These are phyloP conservation scores for Nannizziopsis arthrosporioides DNA, from an alignment of 2,329 filamentous ascomycete species.

Conservation along the genomic window DNA sequence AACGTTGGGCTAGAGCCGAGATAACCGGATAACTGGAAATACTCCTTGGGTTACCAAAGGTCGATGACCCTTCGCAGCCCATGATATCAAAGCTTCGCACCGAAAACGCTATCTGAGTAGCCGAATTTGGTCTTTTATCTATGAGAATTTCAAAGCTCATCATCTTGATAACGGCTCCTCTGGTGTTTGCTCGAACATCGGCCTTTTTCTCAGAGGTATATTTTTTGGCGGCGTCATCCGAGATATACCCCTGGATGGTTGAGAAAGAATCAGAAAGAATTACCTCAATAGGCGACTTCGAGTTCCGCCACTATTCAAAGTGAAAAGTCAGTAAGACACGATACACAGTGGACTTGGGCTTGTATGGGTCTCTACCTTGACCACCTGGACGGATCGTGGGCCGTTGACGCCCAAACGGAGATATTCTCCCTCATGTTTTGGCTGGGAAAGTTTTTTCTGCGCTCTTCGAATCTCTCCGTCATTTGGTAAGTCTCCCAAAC, in stretches of 20 bases:
- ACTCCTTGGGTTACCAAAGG: slow-evolving; percentile 20
- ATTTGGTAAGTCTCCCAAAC: slow-evolving; percentile 2
- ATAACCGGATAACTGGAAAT: slow-evolving; percentile 10
- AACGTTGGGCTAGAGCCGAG: neutral
- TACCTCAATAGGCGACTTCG: slow-evolving; percentile 15
- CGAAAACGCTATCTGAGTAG: slow-evolving; percentile 16
- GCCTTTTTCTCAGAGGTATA: slow-evolving; percentile 17
- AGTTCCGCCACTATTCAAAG: slow-evolving; percentile 21
- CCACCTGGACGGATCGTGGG: slow-evolving; percentile 20
- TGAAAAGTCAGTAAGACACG: neutral
- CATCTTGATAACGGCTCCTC: slow-evolving; percentile 24
- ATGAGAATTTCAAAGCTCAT: slow-evolving; percentile 28
- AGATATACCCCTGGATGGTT: slow-evolving; percentile 26
- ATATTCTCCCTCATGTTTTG: slow-evolving; percentile 26
- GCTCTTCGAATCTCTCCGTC: neutral
- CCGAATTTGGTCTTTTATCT: slow-evolving; percentile 11
- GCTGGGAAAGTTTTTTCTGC: neutral
- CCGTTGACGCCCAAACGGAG: slow-evolving; percentile 21
- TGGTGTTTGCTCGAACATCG: slow-evolving; percentile 17
- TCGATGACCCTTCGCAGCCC: slow-evolving; percentile 20
- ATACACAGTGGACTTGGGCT: neutral
- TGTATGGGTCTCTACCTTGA: slow-evolving; percentile 20
- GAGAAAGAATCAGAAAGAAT: slow-evolving; percentile 27
- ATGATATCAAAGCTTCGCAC: slow-evolving; percentile 18
- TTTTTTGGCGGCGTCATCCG: slow-evolving; percentile 19